These are phyloP conservation scores for Exsudoporus frostii DNA, from an alignment of 768 basidiomycete species.

Conservation along the genomic window DNA sequence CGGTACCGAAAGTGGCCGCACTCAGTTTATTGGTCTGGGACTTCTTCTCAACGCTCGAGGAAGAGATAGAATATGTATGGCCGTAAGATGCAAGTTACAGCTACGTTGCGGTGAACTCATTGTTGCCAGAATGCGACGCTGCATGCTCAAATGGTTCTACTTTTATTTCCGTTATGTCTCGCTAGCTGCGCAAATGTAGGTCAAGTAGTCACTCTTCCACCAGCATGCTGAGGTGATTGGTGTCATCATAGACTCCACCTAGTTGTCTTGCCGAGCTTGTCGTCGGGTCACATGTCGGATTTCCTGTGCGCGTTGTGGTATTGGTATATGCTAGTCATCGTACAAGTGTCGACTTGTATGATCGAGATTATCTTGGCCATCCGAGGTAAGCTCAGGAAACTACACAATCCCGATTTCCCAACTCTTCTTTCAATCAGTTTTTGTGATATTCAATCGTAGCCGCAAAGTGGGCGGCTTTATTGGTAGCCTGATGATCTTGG, in stretches of 20 bases:
- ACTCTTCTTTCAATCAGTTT: slow-evolving; percentile 6
- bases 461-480: slow-evolving; percentile 21
- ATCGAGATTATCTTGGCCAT: slow-evolving; percentile 24
- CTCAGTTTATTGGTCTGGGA: slow-evolving; percentile 29
- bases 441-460: slow-evolving; percentile 35
- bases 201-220: neutral
- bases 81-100: slow-evolving; percentile 17
- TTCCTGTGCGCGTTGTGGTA: slow-evolving; percentile 14
- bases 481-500: slow-evolving; percentile 6
- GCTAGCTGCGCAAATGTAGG: slow-evolving; percentile 12
- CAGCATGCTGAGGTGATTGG: neutral
- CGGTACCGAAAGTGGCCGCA: slow-evolving; percentile 20
- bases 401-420: neutral
- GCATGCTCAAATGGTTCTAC: slow-evolving; percentile 13
- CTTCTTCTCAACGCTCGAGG: slow-evolving; percentile 19
- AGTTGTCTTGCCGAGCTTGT: slow-evolving; percentile 2
- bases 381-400: slow-evolving; percentile 20
- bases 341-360: slow-evolving; percentile 10
- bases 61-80: slow-evolving; percentile 31
- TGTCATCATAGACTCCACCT: slow-evolving; percentile 8
- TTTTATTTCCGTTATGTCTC: slow-evolving; percentile 19
- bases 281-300: slow-evolving; percentile 7
- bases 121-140: slow-evolving; percentile 8
- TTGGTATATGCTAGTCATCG: neutral
- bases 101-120: neutral